Base-by-base conservation (phyloP, 208 protist genomes). In the Zelonia costaricensis region DNA sequence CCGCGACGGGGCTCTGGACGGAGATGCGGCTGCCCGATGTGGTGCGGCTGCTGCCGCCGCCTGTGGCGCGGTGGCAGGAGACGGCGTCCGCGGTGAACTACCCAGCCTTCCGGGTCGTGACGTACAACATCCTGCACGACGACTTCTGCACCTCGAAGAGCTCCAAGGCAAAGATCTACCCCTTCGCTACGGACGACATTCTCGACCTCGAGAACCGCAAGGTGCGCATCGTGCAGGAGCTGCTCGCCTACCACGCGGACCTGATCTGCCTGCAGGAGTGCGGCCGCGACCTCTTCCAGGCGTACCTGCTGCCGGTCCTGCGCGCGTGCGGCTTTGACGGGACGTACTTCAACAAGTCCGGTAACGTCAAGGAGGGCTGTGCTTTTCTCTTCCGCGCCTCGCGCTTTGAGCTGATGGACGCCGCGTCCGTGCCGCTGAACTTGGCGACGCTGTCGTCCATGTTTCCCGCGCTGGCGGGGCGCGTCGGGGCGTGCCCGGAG, bases 81-180 rank as follows among this genome's bases (percentile, higher is more conserved):
- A 92, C 85, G n/a, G 5, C 49, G 20, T 44, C 57, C n/a, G 23
- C 22, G 8, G 20, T 78, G 18, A 18, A 62, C 8, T 54, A 74
- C n/a, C 73, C 83, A 6, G 62, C 44, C 18, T 88, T 97, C 40
- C 84, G 90, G 33, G 85, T 95, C 0, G 76, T 92, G n/a, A 83
- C 86, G 18, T 97, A 97, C 77, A 97, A 97, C 73, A 84, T 97
- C 7, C 80, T 97, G 7, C 82, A 94, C 68, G 92, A 97, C 53
- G 81, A 84, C 46, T 94, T 94, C 52, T 94, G 86, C 55, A 90
- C 71, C 9, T 84, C 76, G 7, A 78, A 71, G 44, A 54, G 59
- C 47, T 84, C 79, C 31, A 78, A 81, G 44, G 65, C 59, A 51
- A 65, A 78, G 45, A 93, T 97, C 49, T 97, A 96, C 63, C 87